These are phyloP conservation scores for Paraconiothyrium brasiliense DNA, from an alignment of 2,329 filamentous ascomycete genomes.

Conservation along the genomic window DNA sequence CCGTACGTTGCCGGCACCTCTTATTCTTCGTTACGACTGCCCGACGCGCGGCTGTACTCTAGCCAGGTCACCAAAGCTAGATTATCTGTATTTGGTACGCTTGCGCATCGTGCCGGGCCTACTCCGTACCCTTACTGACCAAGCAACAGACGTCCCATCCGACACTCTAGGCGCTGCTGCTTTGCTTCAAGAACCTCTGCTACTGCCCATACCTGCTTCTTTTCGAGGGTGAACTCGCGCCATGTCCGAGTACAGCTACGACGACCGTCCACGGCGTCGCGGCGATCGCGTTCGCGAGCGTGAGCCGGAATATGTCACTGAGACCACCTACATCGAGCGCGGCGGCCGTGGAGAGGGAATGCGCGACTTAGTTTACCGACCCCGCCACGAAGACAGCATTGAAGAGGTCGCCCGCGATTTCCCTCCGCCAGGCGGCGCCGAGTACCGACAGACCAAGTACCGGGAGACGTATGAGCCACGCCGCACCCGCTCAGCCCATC, in stretches of 20 bases:
- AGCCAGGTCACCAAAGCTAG: constrained; percentile 27
- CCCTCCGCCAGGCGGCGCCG: constrained; percentile 71
- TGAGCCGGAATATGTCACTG: constrained; percentile 61
- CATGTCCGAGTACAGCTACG: constrained; percentile 63
- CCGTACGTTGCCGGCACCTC: constrained; percentile 32
- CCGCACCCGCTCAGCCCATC: constrained; percentile 71
- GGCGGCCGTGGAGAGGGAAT: constrained; percentile 54
- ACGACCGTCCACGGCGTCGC: constrained; percentile 58
- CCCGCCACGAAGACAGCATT: constrained; percentile 77
- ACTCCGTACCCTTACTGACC: constrained; percentile 14
- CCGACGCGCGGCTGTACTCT: constrained; percentile 24
- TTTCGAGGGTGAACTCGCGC: constrained; percentile 23
- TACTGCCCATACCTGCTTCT: constrained; percentile 1
- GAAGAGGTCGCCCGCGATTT: constrained; percentile 89
- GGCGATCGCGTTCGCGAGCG: constrained; percentile 53
- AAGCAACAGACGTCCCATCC: constrained; percentile 14
- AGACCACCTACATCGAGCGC: constrained; percentile 62
- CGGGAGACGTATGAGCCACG: constrained; percentile 61
- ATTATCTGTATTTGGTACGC: constrained; percentile 23
- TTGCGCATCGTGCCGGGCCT: constrained; percentile 7
- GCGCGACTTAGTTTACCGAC: constrained; percentile 61
- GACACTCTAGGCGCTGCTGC: constrained; percentile 5
- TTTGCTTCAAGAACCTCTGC: constrained; percentile 18
- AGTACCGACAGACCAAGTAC: constrained; percentile 57
- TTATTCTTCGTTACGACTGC: constrained; percentile 37